These are phyloP conservation scores for Cryptococcus maquisensis DNA, from an alignment of 1,284 basidiomycete genomes.

Conservation along the genomic window DNA sequence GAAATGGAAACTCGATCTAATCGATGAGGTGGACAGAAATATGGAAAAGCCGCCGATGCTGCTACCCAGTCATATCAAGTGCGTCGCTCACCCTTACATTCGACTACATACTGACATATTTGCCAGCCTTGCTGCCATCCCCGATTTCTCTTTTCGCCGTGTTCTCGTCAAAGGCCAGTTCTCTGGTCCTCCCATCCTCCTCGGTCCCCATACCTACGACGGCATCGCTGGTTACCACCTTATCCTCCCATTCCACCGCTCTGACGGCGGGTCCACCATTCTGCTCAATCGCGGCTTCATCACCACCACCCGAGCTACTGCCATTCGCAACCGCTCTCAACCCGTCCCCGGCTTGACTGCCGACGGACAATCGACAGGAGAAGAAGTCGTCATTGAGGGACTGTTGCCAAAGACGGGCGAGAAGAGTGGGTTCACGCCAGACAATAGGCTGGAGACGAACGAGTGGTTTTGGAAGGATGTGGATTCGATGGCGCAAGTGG, in stretches of 20 bases:
- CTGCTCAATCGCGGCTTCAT: slow-evolving; percentile 93
- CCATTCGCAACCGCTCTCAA: slow-evolving; percentile 52
- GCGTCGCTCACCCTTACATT: slow-evolving; percentile 35
- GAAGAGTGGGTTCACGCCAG: slow-evolving; percentile 67
- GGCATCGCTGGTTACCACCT: slow-evolving; percentile 78
- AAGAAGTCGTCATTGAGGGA: slow-evolving; percentile 51
- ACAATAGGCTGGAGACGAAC: slow-evolving; percentile 74
- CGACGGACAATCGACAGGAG: slow-evolving; percentile 15
- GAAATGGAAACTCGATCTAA: slow-evolving; percentile 91
- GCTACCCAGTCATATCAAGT: slow-evolving; percentile 86
- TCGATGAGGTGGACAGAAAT: slow-evolving; percentile 92
- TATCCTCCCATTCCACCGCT: slow-evolving; percentile 74
- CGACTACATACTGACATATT: neutral
- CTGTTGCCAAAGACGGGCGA: slow-evolving; percentile 61
- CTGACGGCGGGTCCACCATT: slow-evolving; percentile 51
- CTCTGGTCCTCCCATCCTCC: slow-evolving; percentile 72
- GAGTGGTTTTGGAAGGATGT: slow-evolving; percentile 93
- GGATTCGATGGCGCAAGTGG: slow-evolving; percentile 70
- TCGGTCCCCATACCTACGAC: slow-evolving; percentile 82
- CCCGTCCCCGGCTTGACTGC: slow-evolving; percentile 33
- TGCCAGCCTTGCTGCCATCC: slow-evolving; percentile 57
- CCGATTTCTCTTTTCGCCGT: slow-evolving; percentile 82
- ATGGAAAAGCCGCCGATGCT: slow-evolving; percentile 71
- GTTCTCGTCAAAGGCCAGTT: slow-evolving; percentile 73
- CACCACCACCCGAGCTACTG: slow-evolving; percentile 45